Evolutionary conservation across 2,329 filamentous ascomycete species (phyloP), one percentile per base, ranked within the genome.

Genomic region (Pseudopyrenochaeta lycopersici): DNA sequence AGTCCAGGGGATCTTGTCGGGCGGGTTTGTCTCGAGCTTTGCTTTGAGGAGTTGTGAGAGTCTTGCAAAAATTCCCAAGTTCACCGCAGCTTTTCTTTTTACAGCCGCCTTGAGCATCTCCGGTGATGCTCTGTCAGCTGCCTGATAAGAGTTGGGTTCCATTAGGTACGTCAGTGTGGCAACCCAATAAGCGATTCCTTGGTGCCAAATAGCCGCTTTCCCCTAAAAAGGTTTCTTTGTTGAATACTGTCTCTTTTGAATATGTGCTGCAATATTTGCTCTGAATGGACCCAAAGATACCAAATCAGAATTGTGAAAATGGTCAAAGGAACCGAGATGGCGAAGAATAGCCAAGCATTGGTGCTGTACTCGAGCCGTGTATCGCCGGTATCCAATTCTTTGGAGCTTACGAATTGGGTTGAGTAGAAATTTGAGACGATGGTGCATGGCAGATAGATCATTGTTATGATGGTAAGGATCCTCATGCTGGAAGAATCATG

Each of bases 371-470:
- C 54, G 3, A 69, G 33, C 17, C 32, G 52, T 1, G 35, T 55
- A 1, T 32, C 44, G 6, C 58, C 60, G 9, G 38, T 45, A 1
- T 44, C 21, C 4, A 23, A 2, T 12, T 62, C 57, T 15, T 51
- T 57, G 17, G 58, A 56, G 5, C 54, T 54, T 6, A 70, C 65
- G 15, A 70, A 68, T 27, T 67, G 60, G 1, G 66, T 70, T 0
- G 66, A 67, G 36, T 60, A 68, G 46, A 70, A 67, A 31, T 62
- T 67, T n/a, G 65, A 66, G 0, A 68, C 65, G 2, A 70, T 58
- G 0, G 65, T 68, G 33, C 62, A 66, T 1, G 66, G 64, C 0
- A 68, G 44, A 36, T 68, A 70, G 1, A 70, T 62, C 58, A 68
- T 54, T 2, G 59, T 66, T 10, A 67, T 67, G 43, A 68, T 66